Evolutionary conservation across 257 asterid species (phyloP).

Genomic region (Nicotiana knightiana): DNA sequence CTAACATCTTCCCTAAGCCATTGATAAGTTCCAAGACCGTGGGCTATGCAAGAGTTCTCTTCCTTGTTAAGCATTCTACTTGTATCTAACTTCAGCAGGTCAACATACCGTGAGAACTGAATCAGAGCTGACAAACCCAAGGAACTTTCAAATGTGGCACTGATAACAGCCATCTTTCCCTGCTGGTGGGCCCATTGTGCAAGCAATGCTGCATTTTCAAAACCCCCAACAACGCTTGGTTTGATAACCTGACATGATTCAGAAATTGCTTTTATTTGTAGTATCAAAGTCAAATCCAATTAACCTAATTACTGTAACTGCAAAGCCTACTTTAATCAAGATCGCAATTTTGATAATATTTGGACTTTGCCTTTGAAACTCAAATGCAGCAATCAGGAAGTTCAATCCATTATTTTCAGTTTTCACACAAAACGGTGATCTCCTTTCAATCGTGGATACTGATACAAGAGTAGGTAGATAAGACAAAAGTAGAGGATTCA

Average conservation of each 20-base stretch:
- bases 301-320: neutral
- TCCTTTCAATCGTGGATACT: neutral
- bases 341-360: neutral
- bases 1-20: constrained; percentile 84
- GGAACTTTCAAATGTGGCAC: constrained; percentile 87
- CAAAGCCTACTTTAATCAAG: neutral
- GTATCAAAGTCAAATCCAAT: neutral
- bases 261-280: neutral
- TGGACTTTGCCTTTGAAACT: neutral
- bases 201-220: constrained; percentile 71
- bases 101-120: constrained; percentile 69
- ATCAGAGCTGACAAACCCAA: constrained; percentile 74
- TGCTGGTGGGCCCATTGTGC: constrained; percentile 95
- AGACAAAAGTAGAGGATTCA: neutral
- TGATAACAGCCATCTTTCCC: constrained; percentile 70
- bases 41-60: constrained; percentile 37
- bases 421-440: neutral
- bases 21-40: constrained; percentile 90
- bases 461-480: neutral
- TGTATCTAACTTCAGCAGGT: constrained; percentile 59
- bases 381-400: neutral
- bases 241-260: constrained; percentile 64
- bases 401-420: neutral
- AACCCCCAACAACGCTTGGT: constrained; percentile 89
- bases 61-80: constrained; percentile 40